Conservation (phyloP, 805 yeast species). For the Kuraishia floccosa region DNA sequence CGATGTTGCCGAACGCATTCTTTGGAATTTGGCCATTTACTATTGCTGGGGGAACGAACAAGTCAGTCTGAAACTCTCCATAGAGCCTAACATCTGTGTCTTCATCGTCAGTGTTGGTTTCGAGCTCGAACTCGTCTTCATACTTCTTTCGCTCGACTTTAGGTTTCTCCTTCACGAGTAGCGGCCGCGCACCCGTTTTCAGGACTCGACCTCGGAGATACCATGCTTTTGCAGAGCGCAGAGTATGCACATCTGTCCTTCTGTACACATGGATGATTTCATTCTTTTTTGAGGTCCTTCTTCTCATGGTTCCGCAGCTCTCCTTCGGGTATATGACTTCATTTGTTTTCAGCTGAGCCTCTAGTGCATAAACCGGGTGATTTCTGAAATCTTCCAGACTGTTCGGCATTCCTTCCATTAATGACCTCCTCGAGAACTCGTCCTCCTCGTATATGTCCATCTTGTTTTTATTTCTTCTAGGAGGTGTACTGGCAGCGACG, state of each 20-base stretch:
- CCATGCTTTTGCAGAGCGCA: conserved; percentile 80
- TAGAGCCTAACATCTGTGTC: conserved; percentile 52
- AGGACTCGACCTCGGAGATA: conserved; percentile 68
- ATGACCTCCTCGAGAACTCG: conserved; percentile 50
- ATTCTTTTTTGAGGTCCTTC: conserved; percentile 25
- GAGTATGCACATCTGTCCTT: conserved; percentile 47
- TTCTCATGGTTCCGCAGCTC: conserved; percentile 63
- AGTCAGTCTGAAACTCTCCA: conserved; percentile 67
- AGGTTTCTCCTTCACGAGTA: conserved; percentile 30
- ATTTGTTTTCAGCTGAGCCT: conserved; percentile 57
- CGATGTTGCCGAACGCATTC: conserved; percentile 78
- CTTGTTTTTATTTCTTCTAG: conserved; percentile 12
- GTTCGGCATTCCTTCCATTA: conserved; percentile 80
- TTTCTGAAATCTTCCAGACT: conserved; percentile 71
- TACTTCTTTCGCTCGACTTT: conserved; percentile 6
- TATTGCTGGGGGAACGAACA: conserved; percentile 55
- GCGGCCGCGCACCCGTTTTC: conserved; percentile 58
- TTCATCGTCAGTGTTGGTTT: conserved; percentile 26
- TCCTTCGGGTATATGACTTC: conserved; percentile 63
- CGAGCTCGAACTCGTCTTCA: conserved; percentile 13
- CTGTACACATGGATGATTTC: conserved; percentile 50
- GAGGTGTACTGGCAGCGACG: conserved; percentile 15
- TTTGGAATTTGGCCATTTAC: conserved; percentile 59
- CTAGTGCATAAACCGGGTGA: conserved; percentile 81
- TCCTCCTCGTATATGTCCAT: conserved; percentile 45